A percentile compares a stretch with the other conserved stretches of the same genome.
These are phyloP conservation scores for Phialophora expanda DNA, from an alignment of 2,329 filamentous ascomycete species.

Conservation along the genomic window DNA sequence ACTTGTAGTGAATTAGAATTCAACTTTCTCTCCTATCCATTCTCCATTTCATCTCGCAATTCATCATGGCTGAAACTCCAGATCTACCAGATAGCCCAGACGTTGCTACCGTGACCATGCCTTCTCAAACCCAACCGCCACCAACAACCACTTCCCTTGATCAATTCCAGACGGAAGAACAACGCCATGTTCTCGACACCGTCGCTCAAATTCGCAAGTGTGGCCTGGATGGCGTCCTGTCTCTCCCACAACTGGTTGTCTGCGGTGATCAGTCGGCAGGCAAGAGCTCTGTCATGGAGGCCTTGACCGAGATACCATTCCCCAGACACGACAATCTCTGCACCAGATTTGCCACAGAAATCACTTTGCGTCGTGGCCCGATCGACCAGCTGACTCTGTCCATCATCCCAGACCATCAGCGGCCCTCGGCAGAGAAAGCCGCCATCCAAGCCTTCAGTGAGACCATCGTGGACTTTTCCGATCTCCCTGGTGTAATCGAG, in stretches of 20 bases:
- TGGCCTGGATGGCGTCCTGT: no score
- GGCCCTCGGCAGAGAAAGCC: background rate
- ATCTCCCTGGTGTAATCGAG: background rate
- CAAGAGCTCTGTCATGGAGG: conserved; percentile 37
- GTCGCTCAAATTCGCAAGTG: conserved; percentile 2
- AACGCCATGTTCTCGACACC: background rate
- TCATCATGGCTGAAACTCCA: no score
- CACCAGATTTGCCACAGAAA: conserved; percentile 26
- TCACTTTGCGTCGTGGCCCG: conserved; percentile 40
- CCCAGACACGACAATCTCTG: conserved; percentile 26
- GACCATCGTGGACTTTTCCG: background rate
- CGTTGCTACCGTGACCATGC: background rate
- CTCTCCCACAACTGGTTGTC: conserved; percentile 22
- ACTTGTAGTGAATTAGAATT: no score
- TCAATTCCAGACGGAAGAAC: background rate
- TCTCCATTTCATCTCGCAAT: no score
- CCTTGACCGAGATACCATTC: conserved; percentile 26
- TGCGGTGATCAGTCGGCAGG: conserved; percentile 35
- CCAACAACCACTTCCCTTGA: background rate
- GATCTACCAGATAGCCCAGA: no score
- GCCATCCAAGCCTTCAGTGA: background rate
- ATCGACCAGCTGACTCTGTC: conserved; percentile 23
- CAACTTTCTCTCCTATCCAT: no score
- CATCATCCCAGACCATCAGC: conserved; percentile 53
- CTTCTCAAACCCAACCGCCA: background rate